Base-by-base conservation (phyloP, 1,139 yeast genomes). In the Debaryomyces udenii region DNA sequence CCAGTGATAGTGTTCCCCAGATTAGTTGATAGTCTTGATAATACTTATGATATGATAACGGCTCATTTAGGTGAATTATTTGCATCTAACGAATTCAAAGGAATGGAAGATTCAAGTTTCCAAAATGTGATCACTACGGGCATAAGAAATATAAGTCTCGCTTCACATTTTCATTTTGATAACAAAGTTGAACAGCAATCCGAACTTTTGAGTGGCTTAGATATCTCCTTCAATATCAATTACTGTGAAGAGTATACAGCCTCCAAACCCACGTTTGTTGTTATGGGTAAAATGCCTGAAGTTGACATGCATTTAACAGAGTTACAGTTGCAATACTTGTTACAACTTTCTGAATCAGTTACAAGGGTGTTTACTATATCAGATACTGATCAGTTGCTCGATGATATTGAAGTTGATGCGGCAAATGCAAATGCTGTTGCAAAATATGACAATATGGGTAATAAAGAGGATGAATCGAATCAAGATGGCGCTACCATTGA, bases 1-100 rank as follows among this genome's bases (percentile, higher is more conserved):
- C 99, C 99, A 0, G 84, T 84, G 9, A 69, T 93, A 35, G 80
- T 86, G 1, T 88, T 89, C 52, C 97, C 98, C 1, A 76, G 75
- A 39, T 48, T 80, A 2, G 70, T 72, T 3, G 71, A 70, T 17
- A 73, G 70, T n/a, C 52, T 52, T 6, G 64, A 68, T 13, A 46
- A 58, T 2, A 53, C 52, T 24, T 80, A 76, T 52, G 93, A 93
- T 55, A 70, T 76, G 20, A 60, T 93, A 18, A 81, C 85, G 1
- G 80, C 87, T 4, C 81, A 87, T 52, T 70, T 91, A 42, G 99
- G 99, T 47, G 96, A 93, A 57, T 66, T 93, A 9, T 86, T 77
- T 53, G 81, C 91, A 17, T 68, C 75, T 3, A 93, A 91, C 59
- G 63, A 64, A 9, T 89, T 89, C 55, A 53, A 57, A 2, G 53